Conservation (phyloP, 225 moss, liverwort and hornwort species). For the Straminergon stramineum region DNA sequence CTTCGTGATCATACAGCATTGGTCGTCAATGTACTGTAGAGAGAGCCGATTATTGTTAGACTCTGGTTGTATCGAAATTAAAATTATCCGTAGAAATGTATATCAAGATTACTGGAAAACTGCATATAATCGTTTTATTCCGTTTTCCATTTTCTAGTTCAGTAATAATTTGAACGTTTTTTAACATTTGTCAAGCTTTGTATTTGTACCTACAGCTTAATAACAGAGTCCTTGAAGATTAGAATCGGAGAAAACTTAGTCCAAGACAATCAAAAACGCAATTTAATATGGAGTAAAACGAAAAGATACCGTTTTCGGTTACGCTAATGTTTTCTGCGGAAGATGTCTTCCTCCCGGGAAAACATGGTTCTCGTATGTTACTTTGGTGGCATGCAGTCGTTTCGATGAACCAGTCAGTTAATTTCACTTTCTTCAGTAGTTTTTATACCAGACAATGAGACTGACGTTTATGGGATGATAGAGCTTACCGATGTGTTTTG, state of each 20-base stretch:
- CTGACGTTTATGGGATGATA: background rate
- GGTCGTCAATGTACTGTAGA: background rate
- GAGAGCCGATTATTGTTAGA: background rate
- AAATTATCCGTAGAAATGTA: background rate
- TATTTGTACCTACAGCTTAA: background rate
- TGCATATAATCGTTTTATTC: background rate
- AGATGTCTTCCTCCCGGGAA: background rate
- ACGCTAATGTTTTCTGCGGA: background rate
- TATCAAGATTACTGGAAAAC: background rate
- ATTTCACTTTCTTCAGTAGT: background rate
- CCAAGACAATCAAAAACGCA: background rate
- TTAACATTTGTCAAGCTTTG: background rate
- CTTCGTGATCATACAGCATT: background rate
- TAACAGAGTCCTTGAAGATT: background rate
- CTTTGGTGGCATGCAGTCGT: background rate
- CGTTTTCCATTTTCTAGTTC: background rate
- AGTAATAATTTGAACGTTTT: background rate
- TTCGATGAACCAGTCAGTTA: background rate
- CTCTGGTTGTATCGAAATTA: background rate
- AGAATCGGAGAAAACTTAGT: background rate
- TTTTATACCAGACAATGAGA: background rate
- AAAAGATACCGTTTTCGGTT: background rate
- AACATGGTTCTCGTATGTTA: background rate
- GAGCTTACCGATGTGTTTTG: background rate
- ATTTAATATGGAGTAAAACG: background rate